Evolutionary conservation across 768 basidiomycete genomes (phyloP).

Genomic region (Ramaria rubella): DNA sequence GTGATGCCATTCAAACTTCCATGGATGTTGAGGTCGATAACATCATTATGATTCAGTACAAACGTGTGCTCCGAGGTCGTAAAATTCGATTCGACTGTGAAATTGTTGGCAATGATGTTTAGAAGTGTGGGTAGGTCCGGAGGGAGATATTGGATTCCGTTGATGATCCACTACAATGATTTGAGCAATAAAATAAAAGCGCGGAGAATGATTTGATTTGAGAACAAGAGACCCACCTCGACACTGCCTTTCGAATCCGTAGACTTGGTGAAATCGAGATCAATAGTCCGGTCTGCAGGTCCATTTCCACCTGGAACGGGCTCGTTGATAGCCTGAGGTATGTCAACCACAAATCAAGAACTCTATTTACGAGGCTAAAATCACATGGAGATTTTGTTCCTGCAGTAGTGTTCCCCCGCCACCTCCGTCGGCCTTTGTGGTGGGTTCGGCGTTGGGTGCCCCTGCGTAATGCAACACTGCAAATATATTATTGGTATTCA

Average conservation of each 20-base stretch:
- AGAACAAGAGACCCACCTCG: neutral
- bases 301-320: slow-evolving; percentile 8
- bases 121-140: neutral
- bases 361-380: slow-evolving; percentile 17
- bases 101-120: slow-evolving; percentile 1
- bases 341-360: too few relatives aligned
- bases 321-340: slow-evolving; percentile 12
- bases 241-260: neutral
- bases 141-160: neutral
- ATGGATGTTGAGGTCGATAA: neutral
- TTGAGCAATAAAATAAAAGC: too few relatives aligned
- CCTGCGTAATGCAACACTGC: slow-evolving; percentile 47
- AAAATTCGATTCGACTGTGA: neutral
- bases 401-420: slow-evolving; percentile 19
- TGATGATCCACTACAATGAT: too few relatives aligned
- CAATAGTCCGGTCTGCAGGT: neutral
- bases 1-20: neutral
- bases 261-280: neutral
- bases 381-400: slow-evolving; percentile 26
- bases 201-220: too few relatives aligned
- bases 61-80: neutral
- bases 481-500: slow-evolving; percentile 32
- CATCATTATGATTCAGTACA: neutral
- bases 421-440: slow-evolving; percentile 19
- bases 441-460: slow-evolving; percentile 33